These are phyloP conservation scores for Curvularia lunata DNA, from an alignment of 2,329 filamentous ascomycete species.

Conservation along the genomic window DNA sequence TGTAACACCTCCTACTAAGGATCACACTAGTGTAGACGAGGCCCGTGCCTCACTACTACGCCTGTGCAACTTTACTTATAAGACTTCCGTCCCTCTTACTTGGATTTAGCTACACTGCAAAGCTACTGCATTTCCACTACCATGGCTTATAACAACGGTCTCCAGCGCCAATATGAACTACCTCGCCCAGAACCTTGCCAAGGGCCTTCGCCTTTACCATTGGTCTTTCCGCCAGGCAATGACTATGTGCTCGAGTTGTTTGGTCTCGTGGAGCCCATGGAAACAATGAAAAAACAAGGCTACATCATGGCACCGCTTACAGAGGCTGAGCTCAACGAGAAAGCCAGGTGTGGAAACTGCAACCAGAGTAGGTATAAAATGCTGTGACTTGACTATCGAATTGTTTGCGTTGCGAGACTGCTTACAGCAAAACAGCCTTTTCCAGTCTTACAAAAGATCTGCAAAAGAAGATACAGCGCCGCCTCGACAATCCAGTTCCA, in stretches of 20 bases:
- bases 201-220: slow-evolving; percentile 2
- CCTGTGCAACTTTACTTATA: not conserved
- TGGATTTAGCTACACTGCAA: not conserved
- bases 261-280: slow-evolving; percentile 7
- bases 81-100: not conserved
- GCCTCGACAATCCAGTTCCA: not conserved
- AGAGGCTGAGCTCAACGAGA: slow-evolving; percentile 16
- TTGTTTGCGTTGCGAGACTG: not conserved
- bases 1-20: not conserved
- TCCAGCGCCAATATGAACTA: not conserved
- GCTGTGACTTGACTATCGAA: not conserved
- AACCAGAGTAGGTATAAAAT: slow-evolving; percentile 17
- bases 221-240: not conserved
- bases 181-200: slow-evolving; percentile 2
- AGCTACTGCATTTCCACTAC: not conserved
- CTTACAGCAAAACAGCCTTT: slow-evolving; percentile 4
- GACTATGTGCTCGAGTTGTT: slow-evolving; percentile 1
- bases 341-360: slow-evolving; percentile 20
- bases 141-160: not conserved
- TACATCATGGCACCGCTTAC: slow-evolving; percentile 15
- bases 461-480: not conserved
- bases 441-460: slow-evolving; percentile 6
- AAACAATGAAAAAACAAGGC: slow-evolving; percentile 16
- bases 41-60: not conserved
- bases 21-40: not conserved